Conservation (phyloP, 371 early-diverging fungal species). For the Mucor circinelloides region DNA sequence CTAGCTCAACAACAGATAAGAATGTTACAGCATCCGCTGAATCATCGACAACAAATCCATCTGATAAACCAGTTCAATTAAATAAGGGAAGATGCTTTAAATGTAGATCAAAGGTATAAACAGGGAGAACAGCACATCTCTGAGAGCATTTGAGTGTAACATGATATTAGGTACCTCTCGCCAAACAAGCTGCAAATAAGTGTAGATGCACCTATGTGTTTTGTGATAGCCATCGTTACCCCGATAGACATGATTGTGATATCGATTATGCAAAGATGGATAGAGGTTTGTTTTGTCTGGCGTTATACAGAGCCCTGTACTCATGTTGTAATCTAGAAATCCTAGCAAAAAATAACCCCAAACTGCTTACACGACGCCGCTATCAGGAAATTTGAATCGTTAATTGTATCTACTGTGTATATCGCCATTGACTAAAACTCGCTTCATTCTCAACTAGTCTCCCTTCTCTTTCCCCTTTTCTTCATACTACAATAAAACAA, state of each 20-base stretch:
- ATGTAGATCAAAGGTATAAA: slow-evolving; percentile 69
- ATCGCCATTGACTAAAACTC: slow-evolving; percentile 21
- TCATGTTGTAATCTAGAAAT: slow-evolving; percentile 40
- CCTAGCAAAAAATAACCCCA: slow-evolving; percentile 79
- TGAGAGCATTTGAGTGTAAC: neutral
- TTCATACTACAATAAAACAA: neutral
- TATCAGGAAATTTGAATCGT: neutral
- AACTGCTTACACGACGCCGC: slow-evolving; percentile 65
- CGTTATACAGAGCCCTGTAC: neutral
- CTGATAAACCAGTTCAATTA: slow-evolving; percentile 51
- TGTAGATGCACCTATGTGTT: slow-evolving; percentile 81
- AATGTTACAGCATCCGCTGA: slow-evolving; percentile 20
- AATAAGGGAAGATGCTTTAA: slow-evolving; percentile 79
- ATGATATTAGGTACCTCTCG: slow-evolving; percentile 66
- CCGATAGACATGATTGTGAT: slow-evolving; percentile 77
- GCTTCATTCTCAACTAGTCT: neutral
- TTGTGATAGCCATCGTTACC: slow-evolving; percentile 79
- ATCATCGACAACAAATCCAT: slow-evolving; percentile 5
- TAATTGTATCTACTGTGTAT: neutral
- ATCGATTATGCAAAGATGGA: slow-evolving; percentile 74
- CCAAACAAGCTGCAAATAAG: slow-evolving; percentile 82
- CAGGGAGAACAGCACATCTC: neutral
- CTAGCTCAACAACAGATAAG: slow-evolving; percentile 15
- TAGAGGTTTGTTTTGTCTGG: slow-evolving; percentile 37
- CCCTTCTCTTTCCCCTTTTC: neutral